Percentiles rank a stretch among this genome's conserved stretches.
Evolutionary conservation across 2,329 filamentous ascomycete species (phyloP).

Genomic region (Trichoderma koningii): DNA sequence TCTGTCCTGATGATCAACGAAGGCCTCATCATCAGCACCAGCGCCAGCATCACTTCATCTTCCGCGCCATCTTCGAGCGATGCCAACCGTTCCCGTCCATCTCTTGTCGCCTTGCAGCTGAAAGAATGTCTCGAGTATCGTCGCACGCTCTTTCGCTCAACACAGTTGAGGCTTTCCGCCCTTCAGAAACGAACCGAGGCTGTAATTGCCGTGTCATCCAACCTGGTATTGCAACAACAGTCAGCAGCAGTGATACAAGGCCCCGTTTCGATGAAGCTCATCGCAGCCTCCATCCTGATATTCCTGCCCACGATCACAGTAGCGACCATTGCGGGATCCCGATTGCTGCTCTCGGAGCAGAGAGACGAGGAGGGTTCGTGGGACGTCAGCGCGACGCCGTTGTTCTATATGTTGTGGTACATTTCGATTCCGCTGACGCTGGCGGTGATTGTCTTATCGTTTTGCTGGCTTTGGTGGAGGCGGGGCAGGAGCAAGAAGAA

Average conservation of each 20-base stretch:
- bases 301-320: constrained; percentile 44
- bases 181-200: constrained; percentile 43
- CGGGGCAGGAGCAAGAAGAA: constrained; percentile 29
- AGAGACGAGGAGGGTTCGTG: constrained; percentile 31
- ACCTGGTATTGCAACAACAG: constrained; percentile 43
- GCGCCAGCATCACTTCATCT: neutral
- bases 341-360: constrained; percentile 34
- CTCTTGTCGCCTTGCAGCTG: constrained; percentile 34
- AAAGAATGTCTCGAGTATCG: constrained; percentile 38
- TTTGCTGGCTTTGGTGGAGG: constrained; percentile 39
- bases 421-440: constrained; percentile 38
- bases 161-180: constrained; percentile 40
- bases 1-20: constrained; percentile 36
- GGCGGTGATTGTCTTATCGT: constrained; percentile 32
- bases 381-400: constrained; percentile 33
- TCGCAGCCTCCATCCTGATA: constrained; percentile 43
- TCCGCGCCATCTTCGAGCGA: neutral
- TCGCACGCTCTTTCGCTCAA: constrained; percentile 40
- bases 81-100: constrained; percentile 2
- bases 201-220: constrained; percentile 41
- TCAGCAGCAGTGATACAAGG: constrained; percentile 41
- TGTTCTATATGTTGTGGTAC: constrained; percentile 39
- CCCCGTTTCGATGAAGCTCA: constrained; percentile 43
- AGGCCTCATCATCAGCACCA: neutral
- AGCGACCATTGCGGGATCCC: constrained; percentile 39